Base-by-base conservation (phyloP, 768 basidiomycete species). In the Phallus indusiatus region DNA sequence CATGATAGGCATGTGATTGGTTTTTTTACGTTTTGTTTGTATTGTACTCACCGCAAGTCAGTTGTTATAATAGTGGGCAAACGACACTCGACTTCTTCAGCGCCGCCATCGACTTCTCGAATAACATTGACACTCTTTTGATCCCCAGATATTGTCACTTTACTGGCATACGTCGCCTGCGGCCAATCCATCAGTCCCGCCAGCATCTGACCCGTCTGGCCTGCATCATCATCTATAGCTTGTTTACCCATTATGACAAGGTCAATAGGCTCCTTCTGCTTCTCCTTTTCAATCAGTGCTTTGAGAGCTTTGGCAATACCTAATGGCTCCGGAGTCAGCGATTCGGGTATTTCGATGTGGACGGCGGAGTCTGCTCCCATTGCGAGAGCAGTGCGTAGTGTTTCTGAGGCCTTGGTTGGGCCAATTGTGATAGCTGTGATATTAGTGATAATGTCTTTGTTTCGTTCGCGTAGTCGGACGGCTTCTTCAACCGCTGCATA, bases 161-260 rank as follows among this genome's bases (percentile, higher is more conserved):
- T 89, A 71, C 90, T 93, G 55, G 94, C 96, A 70, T 91, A 98
- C 63, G 92, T 94, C 47, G 91, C 96, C 73, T 98, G 95, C 10
- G 86, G 81, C 89, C 94, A 96, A 17, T 83, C 85, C 66, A 97
- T 72, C 67, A 98, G 74, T 1, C 93, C 95, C 17, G 94, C 94
- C 24, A 98, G 79, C 91, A 98, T 97, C 71, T 96, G 94, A 0
- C 95, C 95, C 12, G 95, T 97, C 75, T 94, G 86, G 5, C 91
- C 90, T 6, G 90, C 79, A 70, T 99, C 96, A 66, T 95, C 94
- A 73, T 99, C 96, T 65, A 99, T 99, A 14, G 95, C 87, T 72
- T 99, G 96, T 74, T 99, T 99, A 2, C 96, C 96, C 73, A 97
- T 78, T 56, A 99, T 94, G 42, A 99, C 88, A 58, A 98, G 64